phyloP scores from a whole-genome alignment of 1,139 yeast genomes.

The Nakaseomyces delphensis region DNA sequence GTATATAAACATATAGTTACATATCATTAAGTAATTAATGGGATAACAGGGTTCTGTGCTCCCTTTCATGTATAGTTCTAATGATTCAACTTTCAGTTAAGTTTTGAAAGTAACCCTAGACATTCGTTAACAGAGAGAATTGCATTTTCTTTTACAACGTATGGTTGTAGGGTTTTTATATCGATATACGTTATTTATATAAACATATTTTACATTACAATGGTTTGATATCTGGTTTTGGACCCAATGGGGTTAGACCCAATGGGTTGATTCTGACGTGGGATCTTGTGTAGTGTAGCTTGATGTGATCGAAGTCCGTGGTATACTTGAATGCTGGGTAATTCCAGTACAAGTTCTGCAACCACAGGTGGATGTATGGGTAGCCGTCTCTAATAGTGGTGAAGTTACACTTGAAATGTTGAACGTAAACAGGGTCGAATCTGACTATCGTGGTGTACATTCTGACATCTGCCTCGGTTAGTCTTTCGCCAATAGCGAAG shows the following conservation, averaged over 20 bases:
- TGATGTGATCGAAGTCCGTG: constrained; percentile 83
- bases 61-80: neutral
- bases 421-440: constrained; percentile 86
- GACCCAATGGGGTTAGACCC: constrained; percentile 84
- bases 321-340: constrained; percentile 66
- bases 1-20: no score
- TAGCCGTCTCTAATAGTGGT: constrained; percentile 73
- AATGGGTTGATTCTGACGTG: constrained; percentile 74
- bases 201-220: constrained; percentile 12
- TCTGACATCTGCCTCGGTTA: constrained; percentile 88
- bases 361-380: constrained; percentile 73
- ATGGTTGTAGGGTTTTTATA: no score
- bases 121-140: no score
- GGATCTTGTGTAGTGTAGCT: constrained; percentile 72
- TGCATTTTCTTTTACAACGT: no score
- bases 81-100: neutral
- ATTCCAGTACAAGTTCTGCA: constrained; percentile 80
- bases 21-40: no score
- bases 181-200: no score
- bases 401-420: constrained; percentile 89
- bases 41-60: no score
- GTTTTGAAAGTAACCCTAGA: no score
- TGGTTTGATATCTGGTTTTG: constrained; percentile 62
- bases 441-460: constrained; percentile 75
- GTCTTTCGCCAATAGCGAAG: constrained; percentile 46